Evolutionary conservation across 176 grass and related monocot genomes (phyloP).

Genomic region (Oryza glaberrima): DNA sequence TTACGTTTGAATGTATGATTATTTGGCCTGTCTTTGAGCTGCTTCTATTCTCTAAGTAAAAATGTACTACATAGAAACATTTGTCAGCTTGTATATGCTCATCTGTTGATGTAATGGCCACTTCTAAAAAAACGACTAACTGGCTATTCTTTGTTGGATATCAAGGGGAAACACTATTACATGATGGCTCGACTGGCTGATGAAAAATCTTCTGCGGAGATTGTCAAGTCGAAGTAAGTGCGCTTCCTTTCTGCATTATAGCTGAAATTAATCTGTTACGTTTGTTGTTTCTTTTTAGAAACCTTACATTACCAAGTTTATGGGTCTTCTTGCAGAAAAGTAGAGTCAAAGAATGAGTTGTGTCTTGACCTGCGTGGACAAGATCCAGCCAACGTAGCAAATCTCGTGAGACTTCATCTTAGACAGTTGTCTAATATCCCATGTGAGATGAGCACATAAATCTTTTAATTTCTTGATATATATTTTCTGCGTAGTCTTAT

Average conservation of each 20-base stretch:
- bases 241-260: neutral
- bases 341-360: constrained; percentile 49
- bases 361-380: constrained; percentile 58
- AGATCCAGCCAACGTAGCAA: constrained; percentile 60
- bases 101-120: neutral
- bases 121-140: constrained; percentile 29
- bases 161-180: constrained; percentile 67
- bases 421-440: constrained; percentile 78
- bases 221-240: constrained; percentile 54
- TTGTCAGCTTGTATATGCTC: constrained; percentile 7
- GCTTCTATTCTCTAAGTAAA: neutral
- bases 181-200: constrained; percentile 67
- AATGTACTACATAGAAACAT: constrained; percentile 21
- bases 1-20: constrained; percentile 8
- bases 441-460: constrained; percentile 55
- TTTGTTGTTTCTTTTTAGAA: constrained; percentile 29
- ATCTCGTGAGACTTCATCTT: constrained; percentile 75
- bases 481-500: constrained; percentile 41
- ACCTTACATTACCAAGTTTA: constrained; percentile 25
- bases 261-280: constrained; percentile 14
- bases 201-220: constrained; percentile 72
- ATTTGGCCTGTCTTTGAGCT: constrained; percentile 21
- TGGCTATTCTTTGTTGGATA: constrained; percentile 43
- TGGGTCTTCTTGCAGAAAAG: constrained; percentile 55
- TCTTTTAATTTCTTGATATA: constrained; percentile 33